Evolutionary conservation across 139 green algal species (phyloP).

Genomic region (Astrephomene gubernaculifera): DNA sequence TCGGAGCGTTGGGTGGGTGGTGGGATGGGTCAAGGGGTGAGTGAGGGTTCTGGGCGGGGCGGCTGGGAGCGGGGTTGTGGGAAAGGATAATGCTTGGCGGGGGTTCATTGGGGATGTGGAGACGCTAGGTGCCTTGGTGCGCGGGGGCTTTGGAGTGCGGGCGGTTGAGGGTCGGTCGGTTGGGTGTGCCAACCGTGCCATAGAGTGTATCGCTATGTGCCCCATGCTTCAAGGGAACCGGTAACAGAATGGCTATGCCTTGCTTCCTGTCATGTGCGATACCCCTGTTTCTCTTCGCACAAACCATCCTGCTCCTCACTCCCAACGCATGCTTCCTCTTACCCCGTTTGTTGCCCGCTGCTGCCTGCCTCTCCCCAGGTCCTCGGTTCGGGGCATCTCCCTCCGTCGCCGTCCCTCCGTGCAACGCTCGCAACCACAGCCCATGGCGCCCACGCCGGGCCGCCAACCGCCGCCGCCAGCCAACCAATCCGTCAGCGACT

Average conservation of each 20-base stretch:
- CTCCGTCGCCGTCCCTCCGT: background rate
- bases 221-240: too few species aligned
- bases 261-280: background rate
- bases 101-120: too few species aligned
- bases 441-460: conserved; percentile 23
- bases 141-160: too few species aligned
- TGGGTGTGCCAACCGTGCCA: too few species aligned
- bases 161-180: too few species aligned
- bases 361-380: background rate
- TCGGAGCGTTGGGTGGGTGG: background rate
- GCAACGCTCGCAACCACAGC: background rate
- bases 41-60: background rate
- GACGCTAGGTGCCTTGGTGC: too few species aligned
- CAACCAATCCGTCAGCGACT: too few species aligned
- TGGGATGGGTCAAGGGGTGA: too few species aligned
- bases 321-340: background rate
- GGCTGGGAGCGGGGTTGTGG: background rate
- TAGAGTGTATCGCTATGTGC: too few species aligned
- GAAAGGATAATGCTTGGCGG: background rate
- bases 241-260: too few species aligned
- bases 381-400: background rate
- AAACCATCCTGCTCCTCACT: background rate
- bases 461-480: background rate
- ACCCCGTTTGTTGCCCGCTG: background rate
- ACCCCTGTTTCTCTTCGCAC: background rate